A percentile compares a stretch with the other conserved stretches of the same genome.
Conservation (phyloP, 1,284 basidiomycete genomes). For the Cryptococcus depauperatus region DNA sequence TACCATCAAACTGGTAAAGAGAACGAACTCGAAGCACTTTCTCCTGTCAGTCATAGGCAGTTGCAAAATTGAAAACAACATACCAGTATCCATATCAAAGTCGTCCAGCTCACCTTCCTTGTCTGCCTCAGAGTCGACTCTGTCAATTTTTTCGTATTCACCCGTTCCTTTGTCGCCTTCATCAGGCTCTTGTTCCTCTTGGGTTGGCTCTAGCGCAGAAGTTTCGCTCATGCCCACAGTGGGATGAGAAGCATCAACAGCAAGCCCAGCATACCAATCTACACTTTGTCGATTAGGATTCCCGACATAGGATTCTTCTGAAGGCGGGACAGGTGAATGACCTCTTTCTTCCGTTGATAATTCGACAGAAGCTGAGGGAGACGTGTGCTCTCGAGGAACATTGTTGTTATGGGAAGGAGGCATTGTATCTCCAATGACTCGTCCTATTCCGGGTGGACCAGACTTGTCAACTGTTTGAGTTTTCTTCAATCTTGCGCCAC, state of each 20-base stretch:
- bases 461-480: slow-evolving; percentile 79
- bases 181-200: slow-evolving; percentile 30
- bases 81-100: slow-evolving; percentile 59
- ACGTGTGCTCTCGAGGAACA: slow-evolving; percentile 43
- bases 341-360: slow-evolving; percentile 5
- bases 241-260: slow-evolving; percentile 55
- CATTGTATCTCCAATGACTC: slow-evolving; percentile 63
- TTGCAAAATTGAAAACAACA: slow-evolving; percentile 14
- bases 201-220: slow-evolving; percentile 20
- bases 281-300: slow-evolving; percentile 67
- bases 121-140: slow-evolving; percentile 51
- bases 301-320: slow-evolving; percentile 26
- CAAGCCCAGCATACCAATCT: slow-evolving; percentile 86
- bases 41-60: slow-evolving; percentile 2
- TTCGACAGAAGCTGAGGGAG: slow-evolving; percentile 1
- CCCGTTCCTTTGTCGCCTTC: no score
- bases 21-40: slow-evolving; percentile 64
- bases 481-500: slow-evolving; percentile 67
- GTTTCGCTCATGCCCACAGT: slow-evolving; percentile 19
- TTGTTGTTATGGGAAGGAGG: slow-evolving; percentile 64
- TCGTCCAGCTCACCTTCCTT: slow-evolving; percentile 59
- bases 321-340: slow-evolving; percentile 11
- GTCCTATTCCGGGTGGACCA: slow-evolving; percentile 54
- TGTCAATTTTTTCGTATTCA: background rate
- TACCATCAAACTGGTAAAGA: slow-evolving; percentile 72